Evolutionary conservation across 2,329 filamentous ascomycete species (phyloP).

Genomic region (Fusarium sacchari): DNA sequence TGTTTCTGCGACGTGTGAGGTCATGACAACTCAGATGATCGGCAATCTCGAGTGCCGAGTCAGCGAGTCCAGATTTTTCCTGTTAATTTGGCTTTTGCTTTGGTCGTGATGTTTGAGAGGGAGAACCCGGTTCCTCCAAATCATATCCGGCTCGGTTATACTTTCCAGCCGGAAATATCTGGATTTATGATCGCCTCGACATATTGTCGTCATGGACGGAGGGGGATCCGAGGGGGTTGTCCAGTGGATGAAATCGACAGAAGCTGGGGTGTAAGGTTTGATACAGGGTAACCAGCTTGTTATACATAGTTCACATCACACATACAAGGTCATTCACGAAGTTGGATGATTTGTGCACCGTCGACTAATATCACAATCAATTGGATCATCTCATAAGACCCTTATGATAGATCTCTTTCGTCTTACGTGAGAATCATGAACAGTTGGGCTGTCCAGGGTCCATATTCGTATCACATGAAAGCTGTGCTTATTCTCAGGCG

Average conservation of each 20-base stretch:
- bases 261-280: background rate
- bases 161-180: background rate
- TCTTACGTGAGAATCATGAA: constrained; percentile 1
- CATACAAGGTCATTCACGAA: background rate
- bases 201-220: constrained; percentile 17
- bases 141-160: constrained; percentile 14
- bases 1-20: constrained; percentile 17
- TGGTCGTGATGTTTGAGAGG: constrained; percentile 1
- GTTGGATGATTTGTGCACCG: background rate
- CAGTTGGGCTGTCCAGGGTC: background rate
- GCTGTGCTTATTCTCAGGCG: background rate
- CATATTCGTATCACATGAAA: background rate
- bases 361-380: background rate
- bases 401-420: background rate
- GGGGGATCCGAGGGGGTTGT: background rate
- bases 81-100: constrained; percentile 16
- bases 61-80: constrained; percentile 7
- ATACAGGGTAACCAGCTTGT: constrained; percentile 11
- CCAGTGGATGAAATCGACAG: background rate
- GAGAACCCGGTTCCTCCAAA: constrained; percentile 16
- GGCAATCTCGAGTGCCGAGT: constrained; percentile 24
- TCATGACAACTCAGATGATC: constrained; percentile 20
- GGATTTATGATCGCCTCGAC: background rate
- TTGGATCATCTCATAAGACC: background rate
- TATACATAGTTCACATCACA: background rate